A percentile compares a stretch with the other conserved stretches of the same genome.
Conservation (phyloP, 1,139 yeast genomes). For the Suhomyces coccinellae region DNA sequence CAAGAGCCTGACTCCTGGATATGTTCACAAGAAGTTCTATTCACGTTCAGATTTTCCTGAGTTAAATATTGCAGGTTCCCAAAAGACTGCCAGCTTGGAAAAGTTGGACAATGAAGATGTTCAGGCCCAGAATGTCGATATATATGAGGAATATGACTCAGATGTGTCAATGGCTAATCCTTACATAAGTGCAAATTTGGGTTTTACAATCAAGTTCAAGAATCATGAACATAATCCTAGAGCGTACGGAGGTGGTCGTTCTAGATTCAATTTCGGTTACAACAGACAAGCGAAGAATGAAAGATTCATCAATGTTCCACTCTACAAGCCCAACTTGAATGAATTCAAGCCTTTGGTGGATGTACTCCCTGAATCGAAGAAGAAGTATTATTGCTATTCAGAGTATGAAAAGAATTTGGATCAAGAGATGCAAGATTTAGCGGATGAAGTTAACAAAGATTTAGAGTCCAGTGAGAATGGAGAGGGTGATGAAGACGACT, state of each 20-base stretch:
- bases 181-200: conserved; percentile 47
- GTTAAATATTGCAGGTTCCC: conserved; percentile 18
- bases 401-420: conserved; percentile 19
- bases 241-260: conserved; percentile 10
- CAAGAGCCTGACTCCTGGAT: conserved; percentile 15
- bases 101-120: not conserved
- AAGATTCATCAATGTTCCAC: conserved; percentile 29
- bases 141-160: conserved; percentile 39
- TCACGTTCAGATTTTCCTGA: conserved; percentile 38
- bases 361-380: conserved; percentile 30
- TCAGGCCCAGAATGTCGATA: conserved; percentile 13
- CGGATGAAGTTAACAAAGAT: conserved; percentile 16
- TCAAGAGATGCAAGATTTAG: conserved; percentile 21
- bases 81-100: not conserved
- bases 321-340: conserved; percentile 31
- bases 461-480: conserved; percentile 13
- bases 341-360: conserved; percentile 31
- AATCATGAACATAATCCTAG: conserved; percentile 20
- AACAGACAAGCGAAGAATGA: conserved; percentile 8
- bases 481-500: conserved; percentile 24
- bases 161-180: conserved; percentile 57
- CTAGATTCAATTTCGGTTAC: conserved; percentile 11
- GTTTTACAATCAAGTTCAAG: conserved; percentile 46
- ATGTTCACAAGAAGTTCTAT: conserved; percentile 23
- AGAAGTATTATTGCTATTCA: conserved; percentile 35